Evolutionary conservation across 2,329 filamentous ascomycete genomes (phyloP).

Genomic region (Colletotrichum lentis): DNA sequence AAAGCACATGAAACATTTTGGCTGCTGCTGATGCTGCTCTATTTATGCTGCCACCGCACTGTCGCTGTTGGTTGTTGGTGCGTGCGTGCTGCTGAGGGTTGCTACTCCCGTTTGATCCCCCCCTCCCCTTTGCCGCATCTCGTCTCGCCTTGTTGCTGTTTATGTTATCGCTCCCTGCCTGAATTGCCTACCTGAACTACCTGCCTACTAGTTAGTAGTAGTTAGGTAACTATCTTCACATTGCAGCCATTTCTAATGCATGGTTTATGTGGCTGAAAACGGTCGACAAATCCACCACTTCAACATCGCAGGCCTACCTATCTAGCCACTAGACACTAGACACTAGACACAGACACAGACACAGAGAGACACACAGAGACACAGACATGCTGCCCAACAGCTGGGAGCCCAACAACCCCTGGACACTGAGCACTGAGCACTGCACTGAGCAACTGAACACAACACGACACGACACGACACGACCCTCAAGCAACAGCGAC

Average conservation of each 20-base stretch:
- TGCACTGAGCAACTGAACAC: too few relatives aligned
- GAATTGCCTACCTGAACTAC: too few relatives aligned
- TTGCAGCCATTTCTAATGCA: too few relatives aligned
- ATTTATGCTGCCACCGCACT: neutral
- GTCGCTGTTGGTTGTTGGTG: neutral
- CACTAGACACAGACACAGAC: too few relatives aligned
- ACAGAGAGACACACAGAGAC: neutral
- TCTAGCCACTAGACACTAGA: too few relatives aligned
- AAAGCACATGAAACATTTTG: slow-evolving; percentile 35
- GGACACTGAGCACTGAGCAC: neutral
- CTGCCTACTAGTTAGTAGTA: too few relatives aligned
- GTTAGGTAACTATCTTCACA: too few relatives aligned
- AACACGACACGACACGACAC: neutral
- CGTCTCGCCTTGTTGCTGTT: neutral
- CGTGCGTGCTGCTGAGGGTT: slow-evolving; percentile 4
- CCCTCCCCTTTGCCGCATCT: too few relatives aligned
- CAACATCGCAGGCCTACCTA: too few relatives aligned
- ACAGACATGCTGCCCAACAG: slow-evolving; percentile 21
- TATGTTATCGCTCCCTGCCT: neutral
- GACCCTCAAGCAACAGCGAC: slow-evolving; percentile 3
- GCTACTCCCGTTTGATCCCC: too few relatives aligned
- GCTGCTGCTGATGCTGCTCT: too few relatives aligned
- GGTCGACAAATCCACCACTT: neutral
- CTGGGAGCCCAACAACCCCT: slow-evolving; percentile 32
- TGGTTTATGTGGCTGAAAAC: too few relatives aligned